Evolutionary conservation across 345 rosid genomes (phyloP), one percentile per base, ranked within the genome.

Genomic region (Psidium guajava): DNA sequence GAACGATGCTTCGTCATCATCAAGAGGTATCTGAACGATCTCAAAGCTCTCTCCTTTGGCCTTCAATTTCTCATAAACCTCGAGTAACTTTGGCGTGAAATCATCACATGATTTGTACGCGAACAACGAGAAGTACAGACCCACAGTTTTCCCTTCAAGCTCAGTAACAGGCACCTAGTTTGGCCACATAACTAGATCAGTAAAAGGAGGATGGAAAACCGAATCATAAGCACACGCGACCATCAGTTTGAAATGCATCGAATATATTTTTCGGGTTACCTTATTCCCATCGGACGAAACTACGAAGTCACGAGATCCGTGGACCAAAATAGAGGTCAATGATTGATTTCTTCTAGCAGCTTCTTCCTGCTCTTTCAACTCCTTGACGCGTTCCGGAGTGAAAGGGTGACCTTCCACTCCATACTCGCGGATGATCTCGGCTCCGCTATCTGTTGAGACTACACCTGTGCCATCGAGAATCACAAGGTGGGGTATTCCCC

Each of bases 341-440:
- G 93, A 89, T 90, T 96, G 99, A 14, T 94, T 90, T 83, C 77
- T 90, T 86, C 87, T 89, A 44, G 94, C 98, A 51, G 58, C 89
- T 61, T 91, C 94, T 86, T 94, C 99, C 53, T 86, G 87, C 85
- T 93, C 97, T 90, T 93, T 89, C 50, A 96, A 82, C 84, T 92
- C 94, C 50, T 88, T 89, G 90, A 95, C 89, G 89, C 83, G 94
- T 85, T 93, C 95, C 6, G 52, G 77, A 1, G 93, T 92, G 87
- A 94, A 96, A 85, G 99, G 99, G 82, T 92, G 90, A 52, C 87
- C 94, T 82, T 92, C 94, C 54, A 75, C 93, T 84, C 95, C 99
- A 82, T 94, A 91, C 87, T 95, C 94, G 64, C 52, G 87, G 83
- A 96, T 40, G 22, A 95, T 89, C 82, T 84, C 88, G 18, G 88